phyloP scores from a whole-genome alignment of 1,284 basidiomycete species.

The Caloboletus inedulis region DNA sequence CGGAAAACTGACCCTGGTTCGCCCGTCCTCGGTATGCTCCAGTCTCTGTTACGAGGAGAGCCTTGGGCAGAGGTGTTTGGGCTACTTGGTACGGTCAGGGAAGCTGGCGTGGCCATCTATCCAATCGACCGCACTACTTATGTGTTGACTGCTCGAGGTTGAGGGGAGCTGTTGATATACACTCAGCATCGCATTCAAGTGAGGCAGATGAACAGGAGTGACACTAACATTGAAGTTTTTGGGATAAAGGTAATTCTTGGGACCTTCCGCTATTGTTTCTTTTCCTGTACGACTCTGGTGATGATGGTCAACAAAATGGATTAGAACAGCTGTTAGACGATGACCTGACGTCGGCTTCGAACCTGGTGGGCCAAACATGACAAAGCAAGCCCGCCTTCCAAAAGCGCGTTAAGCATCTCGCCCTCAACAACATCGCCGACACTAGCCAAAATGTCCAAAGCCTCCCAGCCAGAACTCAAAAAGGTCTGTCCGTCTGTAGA shows the following conservation, averaged over 20 bases:
- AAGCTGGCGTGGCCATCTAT: slow-evolving; percentile 33
- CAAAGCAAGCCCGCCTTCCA: slow-evolving; percentile 30
- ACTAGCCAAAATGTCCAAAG: slow-evolving; percentile 74
- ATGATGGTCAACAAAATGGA: not conserved
- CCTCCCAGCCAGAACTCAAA: slow-evolving; percentile 91
- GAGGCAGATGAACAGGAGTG: not conserved
- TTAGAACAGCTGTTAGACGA: not conserved
- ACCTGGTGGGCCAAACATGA: slow-evolving; percentile 27
- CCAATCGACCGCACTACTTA: not conserved
- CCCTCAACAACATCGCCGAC: slow-evolving; percentile 17
- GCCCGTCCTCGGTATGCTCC: slow-evolving; percentile 39
- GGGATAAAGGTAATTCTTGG: slow-evolving; percentile 24
- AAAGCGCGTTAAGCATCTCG: slow-evolving; percentile 6
- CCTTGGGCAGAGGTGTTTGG: slow-evolving; percentile 25
- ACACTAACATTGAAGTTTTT: slow-evolving; percentile 31
- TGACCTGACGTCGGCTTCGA: not conserved
- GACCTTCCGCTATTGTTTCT: not conserved
- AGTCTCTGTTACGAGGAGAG: slow-evolving; percentile 38
- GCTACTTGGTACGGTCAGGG: slow-evolving; percentile 29
- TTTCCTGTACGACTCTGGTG: not conserved
- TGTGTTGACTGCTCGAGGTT: slow-evolving; percentile 2
- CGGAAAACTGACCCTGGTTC: slow-evolving; percentile 53
- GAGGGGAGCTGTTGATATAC: slow-evolving; percentile 6
- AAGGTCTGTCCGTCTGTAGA: slow-evolving; percentile 54
- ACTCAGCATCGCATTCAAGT: slow-evolving; percentile 14